Percentiles rank a stretch among this genome's conserved stretches.
Evolutionary conservation across 2,329 filamentous ascomycete genomes (phyloP).

Genomic region (Cercospora berteroae): DNA sequence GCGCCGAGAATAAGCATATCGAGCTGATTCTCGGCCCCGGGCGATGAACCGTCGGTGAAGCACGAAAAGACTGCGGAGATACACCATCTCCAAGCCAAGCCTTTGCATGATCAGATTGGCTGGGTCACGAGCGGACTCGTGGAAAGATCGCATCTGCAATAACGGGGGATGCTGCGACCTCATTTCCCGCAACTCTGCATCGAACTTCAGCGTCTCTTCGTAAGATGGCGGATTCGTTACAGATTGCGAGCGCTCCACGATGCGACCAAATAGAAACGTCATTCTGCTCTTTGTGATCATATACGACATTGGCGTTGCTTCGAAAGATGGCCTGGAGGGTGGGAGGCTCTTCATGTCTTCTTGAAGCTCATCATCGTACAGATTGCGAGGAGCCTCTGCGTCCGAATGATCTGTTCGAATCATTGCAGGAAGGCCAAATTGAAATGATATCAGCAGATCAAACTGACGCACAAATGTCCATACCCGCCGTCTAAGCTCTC

Average conservation of each 20-base stretch:
- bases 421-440: conserved; percentile 62
- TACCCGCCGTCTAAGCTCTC: conserved; percentile 64
- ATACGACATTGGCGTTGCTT: conserved; percentile 74
- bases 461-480: conserved; percentile 70
- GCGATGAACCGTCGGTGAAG: conserved; percentile 84
- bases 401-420: conserved; percentile 73
- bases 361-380: conserved; percentile 77
- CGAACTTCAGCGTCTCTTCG: conserved; percentile 61
- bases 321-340: conserved; percentile 62
- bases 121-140: conserved; percentile 70
- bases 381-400: conserved; percentile 70
- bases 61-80: conserved; percentile 83
- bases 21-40: conserved; percentile 72
- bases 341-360: conserved; percentile 67
- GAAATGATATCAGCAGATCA: conserved; percentile 75
- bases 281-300: conserved; percentile 73
- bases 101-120: conserved; percentile 71
- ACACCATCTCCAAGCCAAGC: conserved; percentile 79
- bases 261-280: conserved; percentile 66
- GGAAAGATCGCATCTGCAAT: conserved; percentile 70
- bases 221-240: conserved; percentile 59
- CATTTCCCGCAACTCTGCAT: conserved; percentile 56
- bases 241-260: conserved; percentile 65
- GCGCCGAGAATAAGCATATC: conserved; percentile 79
- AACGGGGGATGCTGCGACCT: conserved; percentile 72